These are phyloP conservation scores for Myxozyma monticola DNA, from an alignment of 805 yeast species.

Conservation along the genomic window DNA sequence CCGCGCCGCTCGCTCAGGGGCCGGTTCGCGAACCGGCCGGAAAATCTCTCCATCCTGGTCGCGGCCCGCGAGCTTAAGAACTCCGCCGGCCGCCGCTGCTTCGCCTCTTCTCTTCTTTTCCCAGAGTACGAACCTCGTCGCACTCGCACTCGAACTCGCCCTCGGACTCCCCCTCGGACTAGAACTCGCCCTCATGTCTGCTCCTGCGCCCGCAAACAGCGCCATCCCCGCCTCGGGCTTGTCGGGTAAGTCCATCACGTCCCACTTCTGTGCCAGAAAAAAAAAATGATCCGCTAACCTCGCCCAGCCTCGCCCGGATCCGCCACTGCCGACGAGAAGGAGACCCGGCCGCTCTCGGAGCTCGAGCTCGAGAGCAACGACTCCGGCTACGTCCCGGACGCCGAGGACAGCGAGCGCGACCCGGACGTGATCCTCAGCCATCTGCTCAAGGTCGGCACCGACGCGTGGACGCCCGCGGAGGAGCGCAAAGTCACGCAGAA, in stretches of 20 bases:
- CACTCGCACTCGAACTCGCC: neutral
- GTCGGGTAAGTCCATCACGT: neutral
- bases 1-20: neutral
- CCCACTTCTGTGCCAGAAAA: neutral
- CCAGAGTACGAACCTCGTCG: neutral
- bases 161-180: neutral
- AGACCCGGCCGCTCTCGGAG: neutral
- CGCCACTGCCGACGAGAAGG: slow-evolving; percentile 8
- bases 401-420: slow-evolving; percentile 19
- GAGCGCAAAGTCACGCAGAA: slow-evolving; percentile 51
- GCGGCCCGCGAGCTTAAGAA: neutral
- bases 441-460: slow-evolving; percentile 15
- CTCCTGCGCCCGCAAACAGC: neutral
- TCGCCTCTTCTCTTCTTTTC: neutral
- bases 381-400: neutral
- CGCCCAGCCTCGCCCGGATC: neutral
- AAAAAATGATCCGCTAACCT: too few relatives aligned
- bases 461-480: slow-evolving; percentile 52
- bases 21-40: neutral
- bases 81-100: neutral
- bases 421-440: slow-evolving; percentile 22
- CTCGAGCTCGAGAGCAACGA: neutral
- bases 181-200: slow-evolving; percentile 4
- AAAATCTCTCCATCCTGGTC: neutral
- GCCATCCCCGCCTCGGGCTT: neutral